A percentile compares a stretch with the other conserved stretches of the same genome.
Conservation (phyloP, 495 filamentous ascomycete genomes). For the Choiromyces venosus region DNA sequence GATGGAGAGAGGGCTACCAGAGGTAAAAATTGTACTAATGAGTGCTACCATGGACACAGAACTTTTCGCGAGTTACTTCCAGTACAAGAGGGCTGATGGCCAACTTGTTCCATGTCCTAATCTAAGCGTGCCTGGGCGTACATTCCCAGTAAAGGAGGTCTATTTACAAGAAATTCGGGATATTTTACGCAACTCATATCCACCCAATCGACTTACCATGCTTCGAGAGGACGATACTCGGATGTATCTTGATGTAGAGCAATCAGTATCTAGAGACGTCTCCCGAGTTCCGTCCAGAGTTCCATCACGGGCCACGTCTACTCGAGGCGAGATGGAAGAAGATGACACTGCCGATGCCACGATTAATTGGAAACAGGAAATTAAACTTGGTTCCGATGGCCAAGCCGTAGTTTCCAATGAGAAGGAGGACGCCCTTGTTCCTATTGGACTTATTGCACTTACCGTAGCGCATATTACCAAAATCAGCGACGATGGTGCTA, state of each 20-base stretch:
- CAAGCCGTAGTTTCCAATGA: conserved; percentile 38
- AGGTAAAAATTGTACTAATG: conserved; percentile 56
- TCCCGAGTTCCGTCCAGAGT: conserved; percentile 35
- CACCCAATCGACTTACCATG: conserved; percentile 22
- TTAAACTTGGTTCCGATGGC: conserved; percentile 37
- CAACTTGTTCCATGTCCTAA: conserved; percentile 47
- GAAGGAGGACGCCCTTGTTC: conserved; percentile 49
- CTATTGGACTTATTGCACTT: conserved; percentile 48
- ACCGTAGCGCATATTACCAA: conserved; percentile 52
- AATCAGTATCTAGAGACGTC: conserved; percentile 28
- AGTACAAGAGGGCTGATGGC: conserved; percentile 39
- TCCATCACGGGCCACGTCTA: conserved; percentile 25
- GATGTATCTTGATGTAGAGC: conserved; percentile 44
- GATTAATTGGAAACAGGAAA: conserved; percentile 50
- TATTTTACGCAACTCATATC: conserved; percentile 41
- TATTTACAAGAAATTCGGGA: conserved; percentile 51
- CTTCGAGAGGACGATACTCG: conserved; percentile 43
- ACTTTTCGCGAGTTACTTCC: conserved; percentile 55
- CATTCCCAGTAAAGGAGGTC: conserved; percentile 52
- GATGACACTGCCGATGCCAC: conserved; percentile 40
- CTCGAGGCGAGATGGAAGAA: conserved; percentile 18
- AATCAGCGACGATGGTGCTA: conserved; percentile 50
- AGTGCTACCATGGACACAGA: conserved; percentile 56
- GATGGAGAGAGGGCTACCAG: conserved; percentile 39
- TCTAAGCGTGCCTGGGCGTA: conserved; percentile 53